Evolutionary conservation across 805 yeast genomes (phyloP).

Genomic region (Wickerhamiella hasegawae): DNA sequence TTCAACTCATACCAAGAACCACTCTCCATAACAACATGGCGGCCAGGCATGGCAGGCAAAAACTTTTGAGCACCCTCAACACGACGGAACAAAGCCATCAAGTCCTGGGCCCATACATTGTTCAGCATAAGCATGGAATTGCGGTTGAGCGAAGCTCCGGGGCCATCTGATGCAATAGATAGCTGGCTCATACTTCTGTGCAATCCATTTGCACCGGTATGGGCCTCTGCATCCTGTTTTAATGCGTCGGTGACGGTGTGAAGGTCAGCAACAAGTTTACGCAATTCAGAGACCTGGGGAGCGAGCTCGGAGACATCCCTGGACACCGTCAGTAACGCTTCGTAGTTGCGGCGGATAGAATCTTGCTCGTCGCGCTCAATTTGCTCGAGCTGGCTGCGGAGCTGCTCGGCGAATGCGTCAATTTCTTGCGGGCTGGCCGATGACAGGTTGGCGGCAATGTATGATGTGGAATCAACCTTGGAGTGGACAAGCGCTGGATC

Average conservation of each 20-base stretch:
- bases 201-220: neutral
- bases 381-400: slow-evolving; percentile 9
- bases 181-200: slow-evolving; percentile 2
- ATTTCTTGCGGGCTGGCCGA: slow-evolving; percentile 10
- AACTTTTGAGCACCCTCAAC: slow-evolving; percentile 85
- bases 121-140: slow-evolving; percentile 52
- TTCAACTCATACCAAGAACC: slow-evolving; percentile 79
- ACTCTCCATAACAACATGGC: slow-evolving; percentile 67
- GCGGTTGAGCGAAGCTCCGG: neutral
- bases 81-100: slow-evolving; percentile 53
- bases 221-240: slow-evolving; percentile 34
- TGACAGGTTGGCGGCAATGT: slow-evolving; percentile 8
- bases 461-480: slow-evolving; percentile 26
- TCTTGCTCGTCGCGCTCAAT: slow-evolving; percentile 14
- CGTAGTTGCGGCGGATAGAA: slow-evolving; percentile 18
- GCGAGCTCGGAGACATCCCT: slow-evolving; percentile 49
- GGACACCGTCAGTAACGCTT: slow-evolving; percentile 20
- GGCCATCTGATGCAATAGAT: slow-evolving; percentile 1
- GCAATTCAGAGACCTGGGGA: slow-evolving; percentile 43
- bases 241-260: slow-evolving; percentile 44
- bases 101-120: slow-evolving; percentile 64
- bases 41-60: slow-evolving; percentile 57
- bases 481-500: slow-evolving; percentile 34
- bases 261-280: slow-evolving; percentile 43
- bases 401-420: slow-evolving; percentile 9